phyloP scores from a whole-genome alignment of 179 eudicot species.

The Patellifolia procumbens region DNA sequence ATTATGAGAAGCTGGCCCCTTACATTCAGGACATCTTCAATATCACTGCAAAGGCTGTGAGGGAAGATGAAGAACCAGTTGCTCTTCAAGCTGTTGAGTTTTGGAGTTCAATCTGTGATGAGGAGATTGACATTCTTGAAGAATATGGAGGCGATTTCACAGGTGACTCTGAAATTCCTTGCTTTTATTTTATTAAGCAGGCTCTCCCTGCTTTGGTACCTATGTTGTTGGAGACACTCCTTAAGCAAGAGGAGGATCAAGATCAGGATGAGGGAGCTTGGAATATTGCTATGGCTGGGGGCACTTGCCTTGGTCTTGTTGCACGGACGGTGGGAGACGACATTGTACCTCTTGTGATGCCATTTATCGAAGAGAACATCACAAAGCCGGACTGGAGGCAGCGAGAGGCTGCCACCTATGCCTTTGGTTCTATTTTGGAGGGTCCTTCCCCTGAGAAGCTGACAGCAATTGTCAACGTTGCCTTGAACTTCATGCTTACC shows the following conservation, averaged over 20 bases:
- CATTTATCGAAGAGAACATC: slow-evolving; percentile 85
- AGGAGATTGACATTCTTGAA: slow-evolving; percentile 88
- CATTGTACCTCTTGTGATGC: slow-evolving; percentile 94
- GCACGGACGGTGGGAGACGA: slow-evolving; percentile 94
- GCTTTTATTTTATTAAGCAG: slow-evolving; percentile 92
- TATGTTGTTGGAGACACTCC: slow-evolving; percentile 85
- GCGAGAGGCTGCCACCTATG: slow-evolving; percentile 93
- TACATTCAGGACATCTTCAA: slow-evolving; percentile 93
- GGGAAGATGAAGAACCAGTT: slow-evolving; percentile 93
- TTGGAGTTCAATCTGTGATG: slow-evolving; percentile 99
- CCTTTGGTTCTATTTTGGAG: slow-evolving; percentile 94
- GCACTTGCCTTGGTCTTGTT: slow-evolving; percentile 94
- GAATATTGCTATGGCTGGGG: slow-evolving; percentile 99
- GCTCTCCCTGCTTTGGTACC: slow-evolving; percentile 98
- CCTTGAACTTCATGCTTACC: slow-evolving; percentile 82
- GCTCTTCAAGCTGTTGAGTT: slow-evolving; percentile 97
- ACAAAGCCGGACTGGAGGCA: slow-evolving; percentile 91
- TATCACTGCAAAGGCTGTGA: slow-evolving; percentile 91
- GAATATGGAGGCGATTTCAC: slow-evolving; percentile 86
- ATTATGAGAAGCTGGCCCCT: slow-evolving; percentile 86
- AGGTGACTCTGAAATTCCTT: slow-evolving; percentile 91
- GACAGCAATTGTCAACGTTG: slow-evolving; percentile 75
- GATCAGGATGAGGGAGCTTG: slow-evolving; percentile 99
- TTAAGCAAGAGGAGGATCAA: slow-evolving; percentile 97
- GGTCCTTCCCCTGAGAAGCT: slow-evolving; percentile 95